Conservation (phyloP, 192 early-diverging fungal species). For the Umbelopsis sp. region DNA sequence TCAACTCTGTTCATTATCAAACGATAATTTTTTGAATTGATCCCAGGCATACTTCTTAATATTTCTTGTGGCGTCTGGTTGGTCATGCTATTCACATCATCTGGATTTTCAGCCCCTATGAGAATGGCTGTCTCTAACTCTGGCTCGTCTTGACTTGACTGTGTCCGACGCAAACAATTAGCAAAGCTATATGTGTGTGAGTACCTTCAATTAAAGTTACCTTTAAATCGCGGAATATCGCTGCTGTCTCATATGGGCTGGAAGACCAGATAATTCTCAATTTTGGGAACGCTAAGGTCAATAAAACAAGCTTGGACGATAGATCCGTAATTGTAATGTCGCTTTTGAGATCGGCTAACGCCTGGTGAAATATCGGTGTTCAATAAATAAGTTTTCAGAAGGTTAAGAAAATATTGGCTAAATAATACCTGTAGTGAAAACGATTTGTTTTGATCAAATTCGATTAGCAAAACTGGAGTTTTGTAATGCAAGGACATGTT, state of each 20-base stretch:
- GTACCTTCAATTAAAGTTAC: constrained; percentile 31
- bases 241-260: constrained; percentile 82
- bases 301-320: constrained; percentile 74
- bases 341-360: constrained; percentile 45
- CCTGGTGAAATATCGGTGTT: constrained; percentile 32
- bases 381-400: background rate
- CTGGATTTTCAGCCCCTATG: constrained; percentile 67
- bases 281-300: constrained; percentile 84
- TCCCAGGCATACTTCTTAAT: constrained; percentile 84
- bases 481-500: constrained; percentile 86
- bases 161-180: background rate
- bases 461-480: constrained; percentile 82
- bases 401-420: background rate
- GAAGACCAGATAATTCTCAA: constrained; percentile 86
- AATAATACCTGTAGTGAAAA: constrained; percentile 71
- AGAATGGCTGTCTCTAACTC: constrained; percentile 65
- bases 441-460: constrained; percentile 86
- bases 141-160: constrained; percentile 81
- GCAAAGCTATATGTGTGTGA: background rate
- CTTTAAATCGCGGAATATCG: constrained; percentile 92
- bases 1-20: constrained; percentile 67
- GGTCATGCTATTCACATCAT: constrained; percentile 67
- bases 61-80: constrained; percentile 76
- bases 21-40: constrained; percentile 81
- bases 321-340: constrained; percentile 65